These are phyloP conservation scores for Hypocrella siamensis DNA, from an alignment of 2,329 filamentous ascomycete genomes.

Conservation along the genomic window DNA sequence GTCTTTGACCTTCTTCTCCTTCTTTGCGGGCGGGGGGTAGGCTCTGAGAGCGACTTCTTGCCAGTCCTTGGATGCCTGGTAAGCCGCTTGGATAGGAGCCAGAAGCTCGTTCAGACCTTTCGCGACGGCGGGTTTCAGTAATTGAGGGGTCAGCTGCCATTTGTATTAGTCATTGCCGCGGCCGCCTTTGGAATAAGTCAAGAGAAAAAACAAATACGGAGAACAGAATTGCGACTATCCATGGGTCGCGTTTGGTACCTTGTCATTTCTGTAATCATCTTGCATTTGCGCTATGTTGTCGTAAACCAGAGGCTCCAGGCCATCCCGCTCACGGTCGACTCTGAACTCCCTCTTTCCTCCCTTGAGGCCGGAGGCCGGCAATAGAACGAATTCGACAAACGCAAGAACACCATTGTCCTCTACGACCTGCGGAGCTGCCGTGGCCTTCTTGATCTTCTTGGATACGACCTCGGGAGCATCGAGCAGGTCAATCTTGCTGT, in stretches of 20 bases:
- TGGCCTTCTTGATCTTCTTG: slow-evolving; percentile 78
- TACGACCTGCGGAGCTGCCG: slow-evolving; percentile 56
- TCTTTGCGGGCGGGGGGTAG: slow-evolving; percentile 61
- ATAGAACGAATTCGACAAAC: slow-evolving; percentile 74
- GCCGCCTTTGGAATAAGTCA: neutral
- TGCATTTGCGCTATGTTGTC: slow-evolving; percentile 58
- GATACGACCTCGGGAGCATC: slow-evolving; percentile 58
- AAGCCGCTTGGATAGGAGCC: slow-evolving; percentile 62
- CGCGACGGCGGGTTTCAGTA: slow-evolving; percentile 72
- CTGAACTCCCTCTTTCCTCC: slow-evolving; percentile 46
- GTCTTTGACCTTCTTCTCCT: slow-evolving; percentile 65
- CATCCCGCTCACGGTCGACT: slow-evolving; percentile 50
- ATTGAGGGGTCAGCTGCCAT: slow-evolving; percentile 58
- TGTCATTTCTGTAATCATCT: slow-evolving; percentile 65
- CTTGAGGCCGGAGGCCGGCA: slow-evolving; percentile 55
- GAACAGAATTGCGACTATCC: slow-evolving; percentile 19
- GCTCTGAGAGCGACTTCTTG: slow-evolving; percentile 53
- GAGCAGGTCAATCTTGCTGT: slow-evolving; percentile 88
- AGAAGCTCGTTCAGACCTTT: slow-evolving; percentile 59
- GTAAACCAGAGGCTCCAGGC: slow-evolving; percentile 62
- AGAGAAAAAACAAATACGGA: neutral
- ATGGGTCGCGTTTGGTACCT: no score
- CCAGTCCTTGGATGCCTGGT: slow-evolving; percentile 59
- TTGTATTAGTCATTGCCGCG: neutral
- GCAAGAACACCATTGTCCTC: slow-evolving; percentile 79